phyloP scores from a whole-genome alignment of 2,329 filamentous ascomycete genomes.

The Claviceps quebecensis region DNA sequence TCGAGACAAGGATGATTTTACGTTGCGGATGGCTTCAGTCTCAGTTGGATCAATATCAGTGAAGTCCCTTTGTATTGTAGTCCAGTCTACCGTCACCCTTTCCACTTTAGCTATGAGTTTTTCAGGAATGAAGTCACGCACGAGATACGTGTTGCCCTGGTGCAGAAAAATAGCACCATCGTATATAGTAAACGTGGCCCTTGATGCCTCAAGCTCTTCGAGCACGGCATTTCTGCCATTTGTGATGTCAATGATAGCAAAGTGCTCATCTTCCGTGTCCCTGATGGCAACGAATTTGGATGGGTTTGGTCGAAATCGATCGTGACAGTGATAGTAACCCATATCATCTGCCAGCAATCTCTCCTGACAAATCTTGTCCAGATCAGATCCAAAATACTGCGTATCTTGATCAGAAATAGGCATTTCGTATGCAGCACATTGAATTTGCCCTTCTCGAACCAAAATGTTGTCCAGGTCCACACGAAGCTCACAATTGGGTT shows the following conservation, averaged over 20 bases:
- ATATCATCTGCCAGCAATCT: constrained; percentile 59
- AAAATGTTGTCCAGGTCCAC: constrained; percentile 88
- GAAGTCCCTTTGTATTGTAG: constrained; percentile 79
- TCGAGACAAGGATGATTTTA: constrained; percentile 45
- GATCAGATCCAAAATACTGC: constrained; percentile 63
- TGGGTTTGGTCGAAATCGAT: constrained; percentile 73
- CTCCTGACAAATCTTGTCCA: constrained; percentile 57
- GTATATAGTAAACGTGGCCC: constrained; percentile 93
- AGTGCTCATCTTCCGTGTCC: constrained; percentile 79
- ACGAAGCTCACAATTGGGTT: constrained; percentile 76
- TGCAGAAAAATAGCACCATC: constrained; percentile 95
- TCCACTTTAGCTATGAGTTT: constrained; percentile 75
- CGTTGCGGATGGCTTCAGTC: constrained; percentile 71
- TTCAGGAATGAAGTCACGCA: constrained; percentile 76
- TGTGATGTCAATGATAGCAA: constrained; percentile 82
- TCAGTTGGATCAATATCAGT: constrained; percentile 90
- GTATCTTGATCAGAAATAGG: constrained; percentile 71
- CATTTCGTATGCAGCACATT: constrained; percentile 93
- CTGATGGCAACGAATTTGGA: constrained; percentile 76
- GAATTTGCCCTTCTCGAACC: constrained; percentile 82
- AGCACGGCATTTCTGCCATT: constrained; percentile 71
- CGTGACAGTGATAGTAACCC: constrained; percentile 83
- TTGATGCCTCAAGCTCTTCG: constrained; percentile 88
- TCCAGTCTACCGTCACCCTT: constrained; percentile 86
- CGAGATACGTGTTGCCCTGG: constrained; percentile 84